Conservation (phyloP, 2,329 filamentous ascomycete genomes). For the Ophiobolus disseminans region DNA sequence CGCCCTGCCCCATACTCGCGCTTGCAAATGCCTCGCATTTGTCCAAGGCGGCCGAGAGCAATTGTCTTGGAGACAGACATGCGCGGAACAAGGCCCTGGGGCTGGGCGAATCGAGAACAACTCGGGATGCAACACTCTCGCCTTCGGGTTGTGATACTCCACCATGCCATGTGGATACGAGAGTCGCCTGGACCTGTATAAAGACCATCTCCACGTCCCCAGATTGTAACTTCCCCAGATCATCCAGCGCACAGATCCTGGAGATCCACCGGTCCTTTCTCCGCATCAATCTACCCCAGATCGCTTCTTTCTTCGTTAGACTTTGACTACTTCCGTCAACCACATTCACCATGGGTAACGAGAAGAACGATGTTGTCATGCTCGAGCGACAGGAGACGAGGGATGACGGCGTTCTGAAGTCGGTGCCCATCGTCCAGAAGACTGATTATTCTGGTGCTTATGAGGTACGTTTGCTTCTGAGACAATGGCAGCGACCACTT, state of each 20-base stretch:
- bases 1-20: constrained; percentile 10
- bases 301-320: background rate
- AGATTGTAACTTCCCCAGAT: constrained; percentile 33
- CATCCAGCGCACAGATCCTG: constrained; percentile 28
- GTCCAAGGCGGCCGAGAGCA: constrained; percentile 32
- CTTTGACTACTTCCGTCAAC: background rate
- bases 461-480: constrained; percentile 15
- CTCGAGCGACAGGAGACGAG: constrained; percentile 35
- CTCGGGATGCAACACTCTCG: constrained; percentile 18
- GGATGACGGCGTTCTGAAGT: constrained; percentile 30
- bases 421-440: constrained; percentile 31
- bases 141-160: constrained; percentile 6
- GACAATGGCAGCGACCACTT: background rate
- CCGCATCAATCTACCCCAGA: constrained; percentile 11
- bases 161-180: constrained; percentile 1
- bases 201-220: constrained; percentile 25
- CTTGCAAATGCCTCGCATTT: constrained; percentile 18
- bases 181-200: constrained; percentile 21
- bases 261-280: constrained; percentile 24
- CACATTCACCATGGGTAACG: constrained; percentile 26
- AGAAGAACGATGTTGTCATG: constrained; percentile 37
- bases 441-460: constrained; percentile 45
- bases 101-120: constrained; percentile 6
- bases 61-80: constrained; percentile 31
- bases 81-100: constrained; percentile 12